phyloP scores from a whole-genome alignment of 805 yeast species.

The Metschnikowia anglica region DNA sequence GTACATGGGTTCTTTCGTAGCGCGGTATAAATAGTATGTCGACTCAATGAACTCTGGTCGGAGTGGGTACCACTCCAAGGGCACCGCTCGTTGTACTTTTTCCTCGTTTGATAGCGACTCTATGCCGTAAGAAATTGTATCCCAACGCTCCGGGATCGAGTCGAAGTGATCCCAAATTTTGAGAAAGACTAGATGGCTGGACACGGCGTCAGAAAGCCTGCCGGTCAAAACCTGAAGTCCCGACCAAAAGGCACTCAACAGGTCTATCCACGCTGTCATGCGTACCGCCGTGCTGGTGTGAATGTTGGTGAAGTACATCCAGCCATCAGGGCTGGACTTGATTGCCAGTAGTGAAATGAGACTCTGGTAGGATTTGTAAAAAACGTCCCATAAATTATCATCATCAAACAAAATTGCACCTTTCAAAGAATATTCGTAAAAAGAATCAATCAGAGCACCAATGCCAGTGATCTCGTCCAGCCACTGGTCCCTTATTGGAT shows the following conservation, averaged over 20 bases:
- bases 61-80: constrained; percentile 87
- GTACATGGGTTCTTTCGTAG: constrained; percentile 84
- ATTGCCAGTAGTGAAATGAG: constrained; percentile 45
- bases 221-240: constrained; percentile 83
- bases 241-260: constrained; percentile 85
- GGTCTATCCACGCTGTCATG: constrained; percentile 73
- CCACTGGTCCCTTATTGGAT: constrained; percentile 57
- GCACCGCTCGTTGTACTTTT: constrained; percentile 32
- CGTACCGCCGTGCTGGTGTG: constrained; percentile 51
- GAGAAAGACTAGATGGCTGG: constrained; percentile 58
- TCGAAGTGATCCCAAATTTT: constrained; percentile 81
- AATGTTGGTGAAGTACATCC: constrained; percentile 55
- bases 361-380: constrained; percentile 53
- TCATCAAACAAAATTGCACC: constrained; percentile 66
- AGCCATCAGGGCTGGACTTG: constrained; percentile 8
- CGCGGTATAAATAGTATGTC: constrained; percentile 76
- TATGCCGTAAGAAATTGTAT: constrained; percentile 19
- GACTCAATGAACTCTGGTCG: constrained; percentile 92
- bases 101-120: constrained; percentile 1
- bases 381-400: constrained; percentile 59
- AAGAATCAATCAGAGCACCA: constrained; percentile 91
- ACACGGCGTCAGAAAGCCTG: constrained; percentile 61
- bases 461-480: constrained; percentile 66
- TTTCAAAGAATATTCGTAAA: constrained; percentile 84
- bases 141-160: constrained; percentile 90